Percentiles rank a stretch among this genome's conserved stretches.
These are phyloP conservation scores for Xylogone sp. DNA, from an alignment of 2,329 filamentous ascomycete species.

Conservation along the genomic window DNA sequence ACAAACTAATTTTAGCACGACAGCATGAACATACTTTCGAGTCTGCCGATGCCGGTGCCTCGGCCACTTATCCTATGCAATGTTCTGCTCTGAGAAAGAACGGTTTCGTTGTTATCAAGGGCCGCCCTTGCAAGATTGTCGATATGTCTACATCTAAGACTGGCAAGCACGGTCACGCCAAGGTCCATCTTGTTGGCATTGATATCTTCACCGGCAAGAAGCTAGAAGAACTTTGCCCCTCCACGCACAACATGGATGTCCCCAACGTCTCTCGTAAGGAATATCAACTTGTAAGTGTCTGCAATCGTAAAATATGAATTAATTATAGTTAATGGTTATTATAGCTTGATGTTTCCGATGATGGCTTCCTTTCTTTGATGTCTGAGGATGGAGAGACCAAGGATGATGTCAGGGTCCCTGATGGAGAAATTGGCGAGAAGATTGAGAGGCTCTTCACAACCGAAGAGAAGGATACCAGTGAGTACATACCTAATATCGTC, in stretches of 20 bases:
- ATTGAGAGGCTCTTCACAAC: constrained; percentile 75
- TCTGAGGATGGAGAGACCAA: constrained; percentile 80
- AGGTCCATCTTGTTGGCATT: constrained; percentile 96
- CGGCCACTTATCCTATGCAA: constrained; percentile 93
- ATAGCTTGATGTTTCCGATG: constrained; percentile 91
- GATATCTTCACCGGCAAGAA: constrained; percentile 99
- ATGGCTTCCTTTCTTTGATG: constrained; percentile 94
- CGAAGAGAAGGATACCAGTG: constrained; percentile 93
- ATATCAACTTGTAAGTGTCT: constrained; percentile 81
- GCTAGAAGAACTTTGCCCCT: constrained; percentile 97
- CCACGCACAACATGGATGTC: constrained; percentile 97
- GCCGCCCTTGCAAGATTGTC: constrained; percentile 99
- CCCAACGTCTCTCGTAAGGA: constrained; percentile 88
- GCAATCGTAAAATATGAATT: not conserved
- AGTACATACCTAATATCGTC: constrained; percentile 38
- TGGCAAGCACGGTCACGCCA: constrained; percentile 99
- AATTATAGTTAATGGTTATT: constrained; percentile 1
- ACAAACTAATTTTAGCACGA: not conserved
- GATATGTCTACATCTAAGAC: constrained; percentile 99
- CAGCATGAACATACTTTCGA: constrained; percentile 67
- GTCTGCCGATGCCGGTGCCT: constrained; percentile 93
- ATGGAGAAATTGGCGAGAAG: constrained; percentile 83
- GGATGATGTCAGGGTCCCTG: constrained; percentile 92
- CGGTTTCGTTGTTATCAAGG: constrained; percentile 97
- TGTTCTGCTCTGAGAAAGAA: constrained; percentile 99